Base-by-base conservation (phyloP, 805 yeast species). In the Babjeviella inositovora region DNA sequence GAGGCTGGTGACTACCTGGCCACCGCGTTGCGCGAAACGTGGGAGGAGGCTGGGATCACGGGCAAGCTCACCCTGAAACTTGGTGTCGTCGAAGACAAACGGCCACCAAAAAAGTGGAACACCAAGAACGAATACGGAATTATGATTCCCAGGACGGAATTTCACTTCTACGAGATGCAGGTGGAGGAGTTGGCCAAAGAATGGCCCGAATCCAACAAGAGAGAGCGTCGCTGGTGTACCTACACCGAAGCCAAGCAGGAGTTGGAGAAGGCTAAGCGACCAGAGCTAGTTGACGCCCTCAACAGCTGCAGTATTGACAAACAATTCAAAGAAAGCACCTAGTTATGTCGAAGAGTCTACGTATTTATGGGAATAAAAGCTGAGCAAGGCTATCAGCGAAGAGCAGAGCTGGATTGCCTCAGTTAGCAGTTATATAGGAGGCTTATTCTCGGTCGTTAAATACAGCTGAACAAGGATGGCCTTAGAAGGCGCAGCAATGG, bases 11-110 rank as follows among this genome's bases (percentile, higher is more conserved):
- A 54, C 33, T 52, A 38, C 31, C 31, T 38, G 9, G 25, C 49
- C 4, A 51, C 79, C 5, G 96, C 96, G 0, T 53, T 62, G 10
- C 57, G 98, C 28, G 98, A 90, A 42, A 80, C 93, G 0, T 90
- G 98, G 98, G 98, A 90, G 45, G 98, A 90, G 49, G 90, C 93
- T 1, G 98, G 98, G 1, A 79, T 79, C 13, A 63, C 62, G 17
- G 94, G 96, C 6, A 50, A 43, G 10, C 57, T 84, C 4, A 37
- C 54, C 4, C 35, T 40, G 19, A 56, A 57, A 28, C 49, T 87
- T 19, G 92, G 87, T 1, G 53, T 64, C 1, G 72, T 79, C 13
- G 63, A 62, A 22, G 95, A 85, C 32, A 39, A 43, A 43, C 43
- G 71, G 27, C 62, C 66, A 4, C 58, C 62, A 9, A 54, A 60